Base-by-base conservation (phyloP, 192 early-diverging fungal genomes). In the Coemansia erecta region DNA sequence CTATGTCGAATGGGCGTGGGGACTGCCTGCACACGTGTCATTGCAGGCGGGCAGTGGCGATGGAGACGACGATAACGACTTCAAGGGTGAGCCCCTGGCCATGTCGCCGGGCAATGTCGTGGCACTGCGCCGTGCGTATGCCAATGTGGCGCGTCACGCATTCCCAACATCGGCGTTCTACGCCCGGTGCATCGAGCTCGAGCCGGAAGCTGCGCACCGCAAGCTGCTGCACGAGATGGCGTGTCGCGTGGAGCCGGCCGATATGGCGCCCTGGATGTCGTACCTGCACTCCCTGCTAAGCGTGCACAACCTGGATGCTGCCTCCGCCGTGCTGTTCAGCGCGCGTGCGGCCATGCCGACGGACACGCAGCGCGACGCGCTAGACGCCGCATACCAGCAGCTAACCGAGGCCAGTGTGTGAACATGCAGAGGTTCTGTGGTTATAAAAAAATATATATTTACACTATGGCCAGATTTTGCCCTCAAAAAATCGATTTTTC, bases 151-250 rank as follows among this genome's bases (percentile, higher is more conserved):
- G 24, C 67, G 77, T 15, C 77, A 73, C 35, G 81, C 83, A 22
- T 86, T 84, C 56, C 87, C 88, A 11, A 87, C 85, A 8, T 55
- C 77, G 28, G 63, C 53, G 4, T 89, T 90, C 63, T 86, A 82
- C 64, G 73, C 77, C 55, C 58, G 73, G n/a, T 89, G 88, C 60
- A 48, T 90, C 39, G 72, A 78, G 52, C 60, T 87, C 39, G 88
- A 90, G 64, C 60, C 84, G 13, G 77, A 71, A 2, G 15, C 54
- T 3, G 52, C 56, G 18, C 53, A 63, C 24, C 28, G 22, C 14
- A 41, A 14, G 14, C 41, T 51, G 40, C 55, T 81, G 60, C 61
- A 72, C 31, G 78, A 81, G 41, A 54, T 61, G 52, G 68, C 69
- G 5, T 68, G 69, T 14, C 60, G 68, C 11, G 60, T 80, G 2